phyloP scores from a whole-genome alignment of 169 alveolate species.

The Eimeria acervulina region DNA sequence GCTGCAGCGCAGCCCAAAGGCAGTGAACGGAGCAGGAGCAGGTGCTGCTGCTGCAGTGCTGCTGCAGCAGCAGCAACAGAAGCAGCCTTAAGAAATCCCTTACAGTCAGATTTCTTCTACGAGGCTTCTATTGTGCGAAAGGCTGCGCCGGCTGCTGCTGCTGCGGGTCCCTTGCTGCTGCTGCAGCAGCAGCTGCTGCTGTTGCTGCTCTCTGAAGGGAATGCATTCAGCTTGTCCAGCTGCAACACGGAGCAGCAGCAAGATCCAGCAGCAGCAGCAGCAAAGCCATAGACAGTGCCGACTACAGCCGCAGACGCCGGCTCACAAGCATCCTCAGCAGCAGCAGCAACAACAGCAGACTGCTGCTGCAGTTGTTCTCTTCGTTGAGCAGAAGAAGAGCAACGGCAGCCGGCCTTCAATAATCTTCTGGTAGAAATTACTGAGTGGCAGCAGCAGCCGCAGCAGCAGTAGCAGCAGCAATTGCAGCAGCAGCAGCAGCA shows the following conservation, averaged over 20 bases:
- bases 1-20: slow-evolving; percentile 60
- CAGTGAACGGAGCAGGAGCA: slow-evolving; percentile 49
- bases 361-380: neutral
- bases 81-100: neutral
- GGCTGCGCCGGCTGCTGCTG: neutral
- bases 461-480: neutral
- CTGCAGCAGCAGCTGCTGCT: slow-evolving; percentile 45
- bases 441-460: neutral
- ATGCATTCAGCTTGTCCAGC: neutral
- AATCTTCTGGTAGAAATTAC: neutral
- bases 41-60: slow-evolving; percentile 31
- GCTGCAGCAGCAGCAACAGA: slow-evolving; percentile 24
- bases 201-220: slow-evolving; percentile 3
- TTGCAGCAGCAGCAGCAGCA: slow-evolving; percentile 16
- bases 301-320: neutral
- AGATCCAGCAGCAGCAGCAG: slow-evolving; percentile 11
- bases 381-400: neutral
- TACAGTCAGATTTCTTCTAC: neutral
- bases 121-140: neutral
- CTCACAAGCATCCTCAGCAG: neutral
- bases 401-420: neutral
- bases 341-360: slow-evolving; percentile 9
- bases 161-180: slow-evolving; percentile 35
- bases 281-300: neutral
- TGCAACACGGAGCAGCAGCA: neutral